These are phyloP conservation scores for Pelargonium myrrhifolium DNA, from an alignment of 441 rosid species.

Conservation along the genomic window DNA sequence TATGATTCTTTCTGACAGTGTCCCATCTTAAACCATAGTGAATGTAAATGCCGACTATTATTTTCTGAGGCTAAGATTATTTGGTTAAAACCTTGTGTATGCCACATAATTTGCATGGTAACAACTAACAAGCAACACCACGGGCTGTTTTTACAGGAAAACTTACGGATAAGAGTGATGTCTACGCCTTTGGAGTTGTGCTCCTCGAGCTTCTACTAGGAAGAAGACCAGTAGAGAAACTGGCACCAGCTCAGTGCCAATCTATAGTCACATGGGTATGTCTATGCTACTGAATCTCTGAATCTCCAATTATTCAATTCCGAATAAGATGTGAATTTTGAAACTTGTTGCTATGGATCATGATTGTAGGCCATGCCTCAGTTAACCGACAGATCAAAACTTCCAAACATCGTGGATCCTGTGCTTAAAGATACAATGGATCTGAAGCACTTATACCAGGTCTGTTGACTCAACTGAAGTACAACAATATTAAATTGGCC, in stretches of 20 bases:
- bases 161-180: slow-evolving; percentile 85
- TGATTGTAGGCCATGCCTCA: slow-evolving; percentile 75
- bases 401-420: slow-evolving; percentile 76
- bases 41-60: background rate
- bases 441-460: slow-evolving; percentile 92
- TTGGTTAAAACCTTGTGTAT: background rate
- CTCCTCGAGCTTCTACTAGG: slow-evolving; percentile 83
- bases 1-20: background rate
- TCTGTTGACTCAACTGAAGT: slow-evolving; percentile 10
- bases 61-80: background rate
- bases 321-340: too few relatives aligned
- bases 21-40: background rate
- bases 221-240: slow-evolving; percentile 56
- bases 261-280: slow-evolving; percentile 80
- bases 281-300: background rate
- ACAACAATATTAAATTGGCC: too few relatives aligned
- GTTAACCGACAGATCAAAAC: slow-evolving; percentile 81
- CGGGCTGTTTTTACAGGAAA: slow-evolving; percentile 37
- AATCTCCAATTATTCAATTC: background rate
- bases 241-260: slow-evolving; percentile 47
- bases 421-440: slow-evolving; percentile 75
- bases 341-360: background rate
- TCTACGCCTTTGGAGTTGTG: slow-evolving; percentile 76
- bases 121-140: background rate
- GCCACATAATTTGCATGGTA: background rate